Conservation (phyloP, 805 yeast genomes). For the Wickerhamiella lipophila region DNA sequence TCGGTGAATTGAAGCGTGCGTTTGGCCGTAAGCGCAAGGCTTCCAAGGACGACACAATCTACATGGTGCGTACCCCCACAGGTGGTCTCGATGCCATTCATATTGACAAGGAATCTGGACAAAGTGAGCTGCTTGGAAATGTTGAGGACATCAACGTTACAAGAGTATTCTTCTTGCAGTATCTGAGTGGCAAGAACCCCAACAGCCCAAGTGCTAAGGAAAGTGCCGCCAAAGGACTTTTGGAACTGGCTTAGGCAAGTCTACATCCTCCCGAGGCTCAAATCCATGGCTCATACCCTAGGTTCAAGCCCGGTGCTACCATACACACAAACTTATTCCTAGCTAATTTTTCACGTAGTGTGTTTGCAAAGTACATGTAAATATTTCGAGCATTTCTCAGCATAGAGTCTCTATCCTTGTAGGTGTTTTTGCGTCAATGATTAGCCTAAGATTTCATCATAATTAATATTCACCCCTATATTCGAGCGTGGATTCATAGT, state of each 20-base stretch:
- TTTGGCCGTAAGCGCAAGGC: slow-evolving; percentile 60
- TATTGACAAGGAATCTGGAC: slow-evolving; percentile 22
- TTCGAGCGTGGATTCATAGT: no score
- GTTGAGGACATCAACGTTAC: slow-evolving; percentile 52
- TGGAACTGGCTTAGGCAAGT: slow-evolving; percentile 3
- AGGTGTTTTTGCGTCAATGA: no score
- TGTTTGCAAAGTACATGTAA: no score
- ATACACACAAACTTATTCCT: no score
- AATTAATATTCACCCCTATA: no score
- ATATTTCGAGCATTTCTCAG: no score
- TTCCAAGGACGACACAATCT: slow-evolving; percentile 56
- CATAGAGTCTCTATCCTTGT: no score
- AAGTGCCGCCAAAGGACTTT: slow-evolving; percentile 15
- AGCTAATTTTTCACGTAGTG: no score
- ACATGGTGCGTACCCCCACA: slow-evolving; percentile 40
- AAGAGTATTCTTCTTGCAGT: slow-evolving; percentile 58
- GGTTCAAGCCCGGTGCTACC: no score
- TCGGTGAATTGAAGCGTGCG: slow-evolving; percentile 50
- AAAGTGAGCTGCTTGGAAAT: slow-evolving; percentile 37
- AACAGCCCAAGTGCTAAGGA: slow-evolving; percentile 40
- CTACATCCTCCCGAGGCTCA: no score
- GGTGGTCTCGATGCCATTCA: slow-evolving; percentile 38
- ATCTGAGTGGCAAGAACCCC: slow-evolving; percentile 58
- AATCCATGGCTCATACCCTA: no score
- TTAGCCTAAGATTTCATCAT: no score